These are phyloP conservation scores for Wickerhamomyces hampshirensis DNA, from an alignment of 805 yeast genomes.

Conservation along the genomic window DNA sequence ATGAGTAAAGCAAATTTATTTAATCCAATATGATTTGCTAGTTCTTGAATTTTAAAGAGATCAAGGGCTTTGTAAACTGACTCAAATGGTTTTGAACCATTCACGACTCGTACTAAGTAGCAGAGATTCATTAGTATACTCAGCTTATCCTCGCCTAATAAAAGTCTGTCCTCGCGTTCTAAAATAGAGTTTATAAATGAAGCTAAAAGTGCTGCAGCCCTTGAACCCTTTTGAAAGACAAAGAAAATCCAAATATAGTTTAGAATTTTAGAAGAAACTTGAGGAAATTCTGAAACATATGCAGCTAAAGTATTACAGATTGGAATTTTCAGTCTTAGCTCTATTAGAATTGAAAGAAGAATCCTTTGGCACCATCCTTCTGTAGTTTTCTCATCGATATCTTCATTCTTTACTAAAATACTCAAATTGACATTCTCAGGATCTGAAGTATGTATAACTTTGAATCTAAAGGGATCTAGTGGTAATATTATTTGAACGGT, in stretches of 20 bases:
- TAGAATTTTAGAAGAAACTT: conserved; percentile 25
- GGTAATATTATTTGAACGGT: conserved; percentile 5
- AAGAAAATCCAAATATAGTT: conserved; percentile 26
- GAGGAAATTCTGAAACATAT: conserved; percentile 12
- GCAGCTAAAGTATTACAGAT: conserved; percentile 5
- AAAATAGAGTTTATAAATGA: neutral
- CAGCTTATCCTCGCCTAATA: conserved; percentile 6
- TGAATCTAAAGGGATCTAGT: conserved; percentile 15
- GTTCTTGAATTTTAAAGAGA: conserved; percentile 9
- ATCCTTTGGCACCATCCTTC: conserved; percentile 15
- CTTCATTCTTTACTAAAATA: neutral
- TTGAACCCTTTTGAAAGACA: conserved; percentile 12
- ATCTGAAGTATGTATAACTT: conserved; percentile 5
- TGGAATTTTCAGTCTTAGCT: neutral
- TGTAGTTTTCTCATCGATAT: neutral
- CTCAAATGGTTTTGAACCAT: conserved; percentile 12
- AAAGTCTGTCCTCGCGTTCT: neutral
- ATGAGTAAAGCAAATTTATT: conserved; percentile 29
- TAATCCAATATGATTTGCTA: conserved; percentile 22
- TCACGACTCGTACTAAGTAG: conserved; percentile 23
- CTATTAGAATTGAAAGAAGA: conserved; percentile 6
- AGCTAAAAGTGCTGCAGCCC: neutral
- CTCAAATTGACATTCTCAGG: neutral
- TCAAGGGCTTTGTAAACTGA: conserved; percentile 21
- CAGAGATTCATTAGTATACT: conserved; percentile 21